These are phyloP conservation scores for Cyberlindnera veronae DNA, from an alignment of 805 yeast genomes.

Conservation along the genomic window DNA sequence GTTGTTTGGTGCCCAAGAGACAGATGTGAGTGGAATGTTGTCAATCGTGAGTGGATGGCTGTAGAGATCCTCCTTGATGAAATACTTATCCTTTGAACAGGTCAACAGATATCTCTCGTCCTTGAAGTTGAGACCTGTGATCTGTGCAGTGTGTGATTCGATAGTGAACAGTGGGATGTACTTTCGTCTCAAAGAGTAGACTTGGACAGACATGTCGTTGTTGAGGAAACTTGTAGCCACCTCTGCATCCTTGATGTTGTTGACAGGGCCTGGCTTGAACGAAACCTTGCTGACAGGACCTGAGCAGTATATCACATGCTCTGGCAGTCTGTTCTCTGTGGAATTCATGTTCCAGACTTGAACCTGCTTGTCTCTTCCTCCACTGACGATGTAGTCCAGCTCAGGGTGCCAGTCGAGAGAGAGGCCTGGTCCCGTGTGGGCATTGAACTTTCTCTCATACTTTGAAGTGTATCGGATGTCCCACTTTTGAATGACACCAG, in stretches of 20 bases:
- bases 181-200: constrained; percentile 68
- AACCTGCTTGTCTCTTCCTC: constrained; percentile 85
- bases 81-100: constrained; percentile 46
- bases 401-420: constrained; percentile 88
- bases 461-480: constrained; percentile 69
- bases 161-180: constrained; percentile 62
- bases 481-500: constrained; percentile 83
- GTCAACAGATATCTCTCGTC: constrained; percentile 45
- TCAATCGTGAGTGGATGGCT: constrained; percentile 43
- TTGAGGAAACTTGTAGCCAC: constrained; percentile 72
- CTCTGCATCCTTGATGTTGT: constrained; percentile 51
- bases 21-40: constrained; percentile 46
- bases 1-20: constrained; percentile 56
- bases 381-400: constrained; percentile 76
- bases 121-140: constrained; percentile 57
- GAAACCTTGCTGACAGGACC: constrained; percentile 75
- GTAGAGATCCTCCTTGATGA: constrained; percentile 46
- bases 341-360: constrained; percentile 68
- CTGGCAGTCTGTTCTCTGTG: constrained; percentile 49
- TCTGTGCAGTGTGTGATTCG: constrained; percentile 45
- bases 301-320: constrained; percentile 66
- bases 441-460: constrained; percentile 71
- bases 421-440: constrained; percentile 90
- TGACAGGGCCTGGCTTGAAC: constrained; percentile 50
- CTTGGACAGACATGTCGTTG: constrained; percentile 61